These are phyloP conservation scores for Clarkia xantiana DNA, from an alignment of 345 rosid species.

Conservation along the genomic window DNA sequence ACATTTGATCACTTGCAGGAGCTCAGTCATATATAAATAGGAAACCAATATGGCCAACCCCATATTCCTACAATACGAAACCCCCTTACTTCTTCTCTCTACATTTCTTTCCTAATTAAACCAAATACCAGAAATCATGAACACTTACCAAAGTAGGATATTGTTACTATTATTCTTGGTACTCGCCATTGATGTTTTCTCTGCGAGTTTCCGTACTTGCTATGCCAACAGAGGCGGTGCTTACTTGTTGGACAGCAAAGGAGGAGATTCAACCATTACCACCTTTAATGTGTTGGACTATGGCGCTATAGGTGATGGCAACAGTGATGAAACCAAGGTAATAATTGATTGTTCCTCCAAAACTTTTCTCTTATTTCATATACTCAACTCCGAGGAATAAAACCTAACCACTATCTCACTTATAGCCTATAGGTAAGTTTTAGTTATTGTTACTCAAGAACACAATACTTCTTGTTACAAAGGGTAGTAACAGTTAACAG, in stretches of 20 bases:
- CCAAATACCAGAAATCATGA: constrained; percentile 16
- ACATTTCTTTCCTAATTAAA: not conserved
- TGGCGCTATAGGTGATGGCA: constrained; percentile 84
- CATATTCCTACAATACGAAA: not conserved
- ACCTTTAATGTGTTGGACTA: constrained; percentile 40
- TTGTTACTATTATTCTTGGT: constrained; percentile 14
- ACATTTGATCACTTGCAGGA: not conserved
- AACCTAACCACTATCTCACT: too few relatives aligned
- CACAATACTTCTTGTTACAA: too few relatives aligned
- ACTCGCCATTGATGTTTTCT: constrained; percentile 16
- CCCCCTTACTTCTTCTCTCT: not conserved
- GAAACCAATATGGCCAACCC: not conserved
- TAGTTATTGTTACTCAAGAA: too few relatives aligned
- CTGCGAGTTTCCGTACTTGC: constrained; percentile 22
- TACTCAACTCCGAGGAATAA: too few relatives aligned
- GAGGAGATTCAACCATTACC: constrained; percentile 11
- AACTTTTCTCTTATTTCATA: not conserved
- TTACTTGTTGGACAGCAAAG: constrained; percentile 5
- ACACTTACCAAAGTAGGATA: constrained; percentile 11
- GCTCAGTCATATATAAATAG: constrained; percentile 3
- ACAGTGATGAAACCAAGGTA: constrained; percentile 70
- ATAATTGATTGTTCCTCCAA: not conserved
- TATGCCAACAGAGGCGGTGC: not conserved
- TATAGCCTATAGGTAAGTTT: too few relatives aligned
- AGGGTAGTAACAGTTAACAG: too few relatives aligned